Evolutionary conservation across 208 protist genomes (phyloP).

Genomic region (Trypanosoma rangeli): DNA sequence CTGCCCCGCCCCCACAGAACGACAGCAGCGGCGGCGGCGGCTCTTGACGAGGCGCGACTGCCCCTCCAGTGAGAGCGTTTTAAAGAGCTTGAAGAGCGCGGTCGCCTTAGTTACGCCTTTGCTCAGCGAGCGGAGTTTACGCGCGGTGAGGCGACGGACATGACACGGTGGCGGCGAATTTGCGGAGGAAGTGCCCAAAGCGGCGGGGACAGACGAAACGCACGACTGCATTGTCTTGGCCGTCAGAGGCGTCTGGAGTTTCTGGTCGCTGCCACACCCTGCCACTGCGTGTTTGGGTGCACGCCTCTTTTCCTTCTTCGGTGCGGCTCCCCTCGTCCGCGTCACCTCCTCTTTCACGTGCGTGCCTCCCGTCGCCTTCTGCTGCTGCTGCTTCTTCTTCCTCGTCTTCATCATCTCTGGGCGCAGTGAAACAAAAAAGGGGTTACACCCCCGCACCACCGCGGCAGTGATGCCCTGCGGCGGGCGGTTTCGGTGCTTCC

Average conservation of each 20-base stretch:
- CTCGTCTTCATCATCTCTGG: background rate
- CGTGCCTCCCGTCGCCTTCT: background rate
- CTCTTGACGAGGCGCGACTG: slow-evolving; percentile 12
- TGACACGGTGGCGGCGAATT: background rate
- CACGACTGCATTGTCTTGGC: background rate
- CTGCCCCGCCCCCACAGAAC: background rate
- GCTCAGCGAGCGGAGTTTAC: slow-evolving; percentile 11
- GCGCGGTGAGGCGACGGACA: slow-evolving; percentile 4
- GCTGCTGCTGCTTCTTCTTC: background rate
- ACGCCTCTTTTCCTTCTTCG: background rate
- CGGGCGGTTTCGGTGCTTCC: slow-evolving; percentile 7
- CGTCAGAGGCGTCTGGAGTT: background rate
- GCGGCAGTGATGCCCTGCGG: slow-evolving; percentile 11
- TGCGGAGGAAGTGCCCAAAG: background rate
- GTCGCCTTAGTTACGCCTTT: slow-evolving; percentile 5
- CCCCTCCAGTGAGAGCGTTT: slow-evolving; percentile 3
- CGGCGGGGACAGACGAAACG: background rate
- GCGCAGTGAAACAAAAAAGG: slow-evolving; percentile 17
- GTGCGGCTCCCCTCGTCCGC: background rate
- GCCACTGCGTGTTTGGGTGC: background rate
- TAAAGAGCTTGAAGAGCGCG: slow-evolving; percentile 14
- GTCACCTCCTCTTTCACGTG: background rate
- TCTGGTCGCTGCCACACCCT: background rate
- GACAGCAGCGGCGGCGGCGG: slow-evolving; percentile 7
- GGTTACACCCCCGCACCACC: slow-evolving; percentile 12